A percentile compares a stretch with the other conserved stretches of the same genome.
Conservation (phyloP, 2,329 filamentous ascomycete species). For the Penicillium polonicum region DNA sequence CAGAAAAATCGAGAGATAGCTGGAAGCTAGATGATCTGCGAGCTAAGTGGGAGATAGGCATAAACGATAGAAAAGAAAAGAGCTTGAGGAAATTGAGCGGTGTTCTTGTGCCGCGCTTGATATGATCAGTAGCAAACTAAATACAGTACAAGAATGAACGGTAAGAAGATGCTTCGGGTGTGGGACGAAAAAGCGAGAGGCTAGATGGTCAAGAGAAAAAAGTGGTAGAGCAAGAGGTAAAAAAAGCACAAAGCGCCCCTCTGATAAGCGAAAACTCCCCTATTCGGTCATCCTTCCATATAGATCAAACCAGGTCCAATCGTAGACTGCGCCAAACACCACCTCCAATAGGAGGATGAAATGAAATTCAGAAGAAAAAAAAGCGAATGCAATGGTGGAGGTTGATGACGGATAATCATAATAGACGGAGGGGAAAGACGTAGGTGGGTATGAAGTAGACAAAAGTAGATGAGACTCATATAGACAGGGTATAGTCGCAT, state of each 20-base stretch:
- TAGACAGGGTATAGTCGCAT: constrained; percentile 28
- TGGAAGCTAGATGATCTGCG: not conserved
- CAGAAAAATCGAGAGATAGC: not conserved
- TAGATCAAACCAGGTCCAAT: constrained; percentile 19
- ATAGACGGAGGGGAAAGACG: constrained; percentile 10
- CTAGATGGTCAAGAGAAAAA: constrained; percentile 17
- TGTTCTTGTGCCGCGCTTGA: constrained; percentile 8
- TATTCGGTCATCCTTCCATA: constrained; percentile 20
- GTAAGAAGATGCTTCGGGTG: constrained; percentile 9
- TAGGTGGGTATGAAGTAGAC: constrained; percentile 21
- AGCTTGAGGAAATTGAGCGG: not conserved
- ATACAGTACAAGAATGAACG: constrained; percentile 33
- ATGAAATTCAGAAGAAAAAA: constrained; percentile 12
- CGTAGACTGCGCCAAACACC: constrained; percentile 25
- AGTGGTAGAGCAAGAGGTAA: constrained; percentile 10
- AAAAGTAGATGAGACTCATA: constrained; percentile 24
- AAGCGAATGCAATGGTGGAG: constrained; percentile 17
- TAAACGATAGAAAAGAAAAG: not conserved
- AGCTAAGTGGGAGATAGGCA: not conserved
- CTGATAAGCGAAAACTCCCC: constrained; percentile 25
- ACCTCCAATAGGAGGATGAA: constrained; percentile 4
- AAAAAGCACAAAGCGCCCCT: constrained; percentile 16
- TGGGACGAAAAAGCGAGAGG: constrained; percentile 17
- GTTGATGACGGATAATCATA: not conserved
- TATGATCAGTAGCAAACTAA: constrained; percentile 24